Evolutionary conservation across 371 early-diverging fungal species (phyloP).

Genomic region (Apophysomyces sp.): DNA sequence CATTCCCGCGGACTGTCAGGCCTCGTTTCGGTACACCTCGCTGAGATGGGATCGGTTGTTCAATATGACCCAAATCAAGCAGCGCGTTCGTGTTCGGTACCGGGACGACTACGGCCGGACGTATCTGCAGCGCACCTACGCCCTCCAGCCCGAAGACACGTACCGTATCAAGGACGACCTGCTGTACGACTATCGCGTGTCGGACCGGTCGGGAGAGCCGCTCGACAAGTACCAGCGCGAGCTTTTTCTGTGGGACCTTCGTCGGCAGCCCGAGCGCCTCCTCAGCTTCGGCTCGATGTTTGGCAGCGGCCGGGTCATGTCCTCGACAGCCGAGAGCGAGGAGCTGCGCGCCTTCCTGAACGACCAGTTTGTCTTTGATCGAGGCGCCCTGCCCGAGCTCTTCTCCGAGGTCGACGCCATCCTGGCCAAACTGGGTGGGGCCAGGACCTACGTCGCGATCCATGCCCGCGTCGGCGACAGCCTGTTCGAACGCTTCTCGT

Average conservation of each 20-base stretch:
- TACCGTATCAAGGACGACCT: constrained; percentile 37
- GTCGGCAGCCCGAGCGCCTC: constrained; percentile 37
- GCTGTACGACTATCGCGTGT: constrained; percentile 51
- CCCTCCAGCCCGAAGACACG: constrained; percentile 20
- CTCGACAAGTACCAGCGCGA: constrained; percentile 35
- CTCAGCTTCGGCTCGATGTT: constrained; percentile 61
- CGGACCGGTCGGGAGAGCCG: constrained; percentile 32
- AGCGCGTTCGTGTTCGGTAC: constrained; percentile 28
- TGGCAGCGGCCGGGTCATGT: constrained; percentile 52
- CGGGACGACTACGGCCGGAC: constrained; percentile 20
- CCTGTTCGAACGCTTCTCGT: constrained; percentile 43
- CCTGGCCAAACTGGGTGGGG: constrained; percentile 48
- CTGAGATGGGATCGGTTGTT: constrained; percentile 42
- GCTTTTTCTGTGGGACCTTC: constrained; percentile 42
- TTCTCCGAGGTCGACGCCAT: constrained; percentile 46
- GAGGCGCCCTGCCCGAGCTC: constrained; percentile 30
- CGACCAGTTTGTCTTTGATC: constrained; percentile 31
- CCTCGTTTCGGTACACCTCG: constrained; percentile 34
- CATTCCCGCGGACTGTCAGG: constrained; percentile 20
- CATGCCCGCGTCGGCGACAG: constrained; percentile 57
- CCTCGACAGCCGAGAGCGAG: constrained; percentile 37
- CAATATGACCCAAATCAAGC: constrained; percentile 26
- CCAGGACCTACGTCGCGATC: constrained; percentile 43
- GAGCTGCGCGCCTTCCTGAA: constrained; percentile 21
- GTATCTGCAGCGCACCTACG: constrained; percentile 22